These are phyloP conservation scores for Suillus discolor DNA, from an alignment of 768 basidiomycete genomes.

Conservation along the genomic window DNA sequence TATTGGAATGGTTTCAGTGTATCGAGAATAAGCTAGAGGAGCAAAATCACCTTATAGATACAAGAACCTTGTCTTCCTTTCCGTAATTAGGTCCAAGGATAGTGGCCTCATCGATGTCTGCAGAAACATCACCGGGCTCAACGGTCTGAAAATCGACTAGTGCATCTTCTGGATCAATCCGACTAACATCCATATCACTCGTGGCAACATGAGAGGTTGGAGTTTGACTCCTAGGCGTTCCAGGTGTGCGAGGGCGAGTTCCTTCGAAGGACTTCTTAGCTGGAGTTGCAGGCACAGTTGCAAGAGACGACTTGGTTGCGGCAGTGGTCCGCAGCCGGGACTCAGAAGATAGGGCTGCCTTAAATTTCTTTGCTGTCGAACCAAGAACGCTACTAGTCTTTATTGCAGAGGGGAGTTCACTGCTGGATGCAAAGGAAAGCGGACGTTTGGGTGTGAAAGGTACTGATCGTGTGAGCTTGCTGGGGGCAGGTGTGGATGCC, in stretches of 20 bases:
- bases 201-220: conserved; percentile 45
- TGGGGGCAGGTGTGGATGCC: conserved; percentile 30
- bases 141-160: conserved; percentile 76
- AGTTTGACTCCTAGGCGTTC: conserved; percentile 54
- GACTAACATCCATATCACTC: conserved; percentile 77
- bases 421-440: conserved; percentile 39
- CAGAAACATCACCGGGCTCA: conserved; percentile 69
- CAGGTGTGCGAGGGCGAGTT: conserved; percentile 54
- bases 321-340: conserved; percentile 31
- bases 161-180: conserved; percentile 73
- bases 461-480: conserved; percentile 41
- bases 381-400: conserved; percentile 39
- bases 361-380: conserved; percentile 64
- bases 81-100: conserved; percentile 52
- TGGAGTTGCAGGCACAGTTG: conserved; percentile 57
- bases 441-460: conserved; percentile 63
- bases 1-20: conserved; percentile 5
- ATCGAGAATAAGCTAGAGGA: conserved; percentile 10
- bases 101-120: conserved; percentile 63
- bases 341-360: conserved; percentile 57
- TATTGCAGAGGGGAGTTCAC: conserved; percentile 37
- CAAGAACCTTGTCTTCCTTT: conserved; percentile 85
- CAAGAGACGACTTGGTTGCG: conserved; percentile 36
- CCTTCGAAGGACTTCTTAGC: conserved; percentile 42
- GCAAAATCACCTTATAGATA: conserved; percentile 65